Evolutionary conservation across 1,284 basidiomycete species (phyloP).

Genomic region (Rhodotorula sp.): DNA sequence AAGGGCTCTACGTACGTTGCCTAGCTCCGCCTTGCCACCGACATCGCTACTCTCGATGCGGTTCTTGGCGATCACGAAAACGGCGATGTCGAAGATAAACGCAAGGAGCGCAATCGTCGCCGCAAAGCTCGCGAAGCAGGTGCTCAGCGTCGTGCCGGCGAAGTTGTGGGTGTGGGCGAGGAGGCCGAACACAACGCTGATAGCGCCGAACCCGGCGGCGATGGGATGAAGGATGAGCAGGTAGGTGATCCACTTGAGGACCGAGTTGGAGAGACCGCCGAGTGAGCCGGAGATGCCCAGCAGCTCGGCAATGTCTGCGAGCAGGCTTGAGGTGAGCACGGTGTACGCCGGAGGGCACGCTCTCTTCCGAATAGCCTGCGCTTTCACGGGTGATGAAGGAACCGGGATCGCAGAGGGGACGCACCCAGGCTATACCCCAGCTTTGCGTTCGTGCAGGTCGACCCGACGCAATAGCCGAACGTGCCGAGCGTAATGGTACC

Average conservation of each 20-base stretch:
- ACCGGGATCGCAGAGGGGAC: too few relatives aligned
- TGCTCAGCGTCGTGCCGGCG: conserved; percentile 36
- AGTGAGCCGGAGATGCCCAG: conserved; percentile 17
- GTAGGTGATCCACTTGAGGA: conserved; percentile 46
- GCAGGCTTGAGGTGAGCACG: background rate
- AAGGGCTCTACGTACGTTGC: conserved; percentile 15
- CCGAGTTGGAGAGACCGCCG: conserved; percentile 35
- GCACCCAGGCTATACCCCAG: conserved; percentile 40
- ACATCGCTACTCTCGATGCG: conserved; percentile 38
- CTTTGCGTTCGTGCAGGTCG: conserved; percentile 28
- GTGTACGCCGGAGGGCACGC: too few relatives aligned
- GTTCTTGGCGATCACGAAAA: conserved; percentile 45
- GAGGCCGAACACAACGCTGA: conserved; percentile 38
- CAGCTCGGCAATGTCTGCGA: conserved; percentile 22
- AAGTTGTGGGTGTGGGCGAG: conserved; percentile 40
- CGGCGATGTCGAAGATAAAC: conserved; percentile 45
- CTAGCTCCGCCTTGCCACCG: conserved; percentile 36
- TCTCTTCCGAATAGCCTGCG: too few relatives aligned
- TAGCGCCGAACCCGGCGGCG: conserved; percentile 41
- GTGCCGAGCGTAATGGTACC: conserved; percentile 38
- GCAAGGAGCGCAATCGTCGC: conserved; percentile 42
- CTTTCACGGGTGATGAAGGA: too few relatives aligned
- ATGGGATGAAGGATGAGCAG: conserved; percentile 46
- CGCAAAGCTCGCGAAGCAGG: conserved; percentile 45
- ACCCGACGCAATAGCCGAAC: conserved; percentile 43